Base-by-base conservation (phyloP, 768 basidiomycete species). In the Daedaleopsis nitida region DNA sequence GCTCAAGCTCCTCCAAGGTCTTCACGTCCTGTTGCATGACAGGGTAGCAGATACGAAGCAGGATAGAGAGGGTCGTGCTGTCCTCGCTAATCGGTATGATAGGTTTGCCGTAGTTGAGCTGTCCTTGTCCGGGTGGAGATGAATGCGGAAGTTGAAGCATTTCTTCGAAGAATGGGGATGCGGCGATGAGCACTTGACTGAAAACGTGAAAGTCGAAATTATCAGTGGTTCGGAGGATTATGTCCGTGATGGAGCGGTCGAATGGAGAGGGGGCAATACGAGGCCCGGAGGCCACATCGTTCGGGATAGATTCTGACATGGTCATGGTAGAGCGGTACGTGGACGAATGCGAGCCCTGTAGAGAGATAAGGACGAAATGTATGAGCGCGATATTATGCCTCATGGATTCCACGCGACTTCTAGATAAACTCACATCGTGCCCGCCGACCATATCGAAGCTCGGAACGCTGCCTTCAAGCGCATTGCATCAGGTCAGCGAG, bases 141-240 rank as follows among this genome's bases (percentile, higher is more conserved):
- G 82, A 77, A 39, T 74, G 72, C 32, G 83, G 84, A 38, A 86
- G 71, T 9, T 77, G 75, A 65, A 87, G 82, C 74, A 84, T 79
- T 61, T 78, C 76, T 55, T 75, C 75, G 66, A 86, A 87, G 68
- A 86, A 81, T 5, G 84, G 77, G 14, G 85, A 87, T 1, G 84
- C 79, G 35, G 83, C 71, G n/a, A 82, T 77, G 35, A 87, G 74
- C 54, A 86, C 73, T 39, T 81, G 68, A 63, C 80, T 83, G 77
- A 80, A 81, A 45, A 81, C 78, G 59, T 78, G 78, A 69, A 83
- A 85, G 53, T 76, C 74, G 63, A 78, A 72, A 35, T 70, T 67
- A 64, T 86, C 86, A 51, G 81, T 80, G 10, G 83, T 81, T 58
- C 82, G 78, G 38, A 87, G 75, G 52, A 86, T 78, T 55, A 85